Evolutionary conservation across 208 protist genomes (phyloP), one percentile per base, ranked within the genome.

Genomic region (Leishmania turanica): DNA sequence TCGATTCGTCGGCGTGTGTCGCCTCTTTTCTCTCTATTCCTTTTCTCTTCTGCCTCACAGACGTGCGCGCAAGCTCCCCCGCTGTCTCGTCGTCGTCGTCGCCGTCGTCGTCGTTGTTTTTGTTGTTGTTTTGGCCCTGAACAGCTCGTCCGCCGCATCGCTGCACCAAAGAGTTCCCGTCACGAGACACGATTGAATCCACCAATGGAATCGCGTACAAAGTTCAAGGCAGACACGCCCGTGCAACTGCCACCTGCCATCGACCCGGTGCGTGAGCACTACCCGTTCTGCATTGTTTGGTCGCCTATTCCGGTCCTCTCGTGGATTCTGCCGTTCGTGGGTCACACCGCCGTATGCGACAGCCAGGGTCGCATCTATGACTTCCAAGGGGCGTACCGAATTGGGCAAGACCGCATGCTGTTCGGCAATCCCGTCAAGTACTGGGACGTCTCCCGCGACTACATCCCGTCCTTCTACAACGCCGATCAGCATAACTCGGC

Each of bases 271-370:
- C 82, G 82, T 37, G 88, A 98, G 58, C 91, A 91, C 78, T 98
- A 96, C 86, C 97, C 97, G 0, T 98, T 95, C 85, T 98, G 96
- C 76, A 78, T 99, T 49, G 95, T 98, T 9, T 99, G 96, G 97
- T 92, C 93, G 6, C 87, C 96, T 5, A 93, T 99, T 77, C 97
- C 97, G 0, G 1, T 97, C 24, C 86, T 99, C 21, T 94, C 91
- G 60, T 98, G 95, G 95, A 45, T 99, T 3, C 77, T 98, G 3
- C 97, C 97, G 3, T 95, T 98, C 60, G 84, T 99, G 37, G 97
- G 97, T 0, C 97, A 99, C 84, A 90, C 98, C 34, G 97, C 89
- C 13, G 97, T 99, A 56, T 93, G 90, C 64, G 96, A 97, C 78
- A 96, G 89, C 62, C 78, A 91, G 1, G 97, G 97, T 1, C 81